Base-by-base conservation (phyloP, 495 filamentous ascomycete species). In the Cryomyces minteri region DNA sequence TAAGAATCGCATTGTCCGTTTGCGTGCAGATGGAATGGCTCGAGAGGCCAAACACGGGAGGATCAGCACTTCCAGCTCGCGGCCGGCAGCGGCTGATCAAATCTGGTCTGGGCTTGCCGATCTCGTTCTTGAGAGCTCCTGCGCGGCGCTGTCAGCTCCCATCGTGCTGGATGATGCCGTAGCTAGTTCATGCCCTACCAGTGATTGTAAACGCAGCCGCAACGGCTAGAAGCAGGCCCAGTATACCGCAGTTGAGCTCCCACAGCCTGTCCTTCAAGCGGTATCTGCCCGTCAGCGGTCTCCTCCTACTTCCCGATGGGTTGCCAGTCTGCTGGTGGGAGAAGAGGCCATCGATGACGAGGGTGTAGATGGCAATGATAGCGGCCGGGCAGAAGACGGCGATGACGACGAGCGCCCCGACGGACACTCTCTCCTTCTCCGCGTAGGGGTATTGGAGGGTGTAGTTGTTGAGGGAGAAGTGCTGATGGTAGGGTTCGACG, bases 101-200 rank as follows among this genome's bases (percentile, higher is more conserved):
- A 66, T 93, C 85, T 0, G 85, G 85, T 48, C 85, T 64, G 7
- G 85, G 85, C 57, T 90, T 92, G 34, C 85, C 85, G 50, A 81
- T 84, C 2, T 83, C 69, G 61, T 85, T 90, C 67, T 93, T 93
- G 62, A 93, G 72, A 9, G 74, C 79, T 39, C 82, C 54, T 56
- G 34, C 5, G 11, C 7, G 18, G 18, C 18, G n/a, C 9, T 5
- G 31, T 54, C 34, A 37, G 34, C 34, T 9, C 34, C 18, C 18
- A 25, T n/a, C 1, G 18, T 25, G 18, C 18, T 25, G 18, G 18
- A 25, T 25, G 18, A 25, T 25, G 18, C 18, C 18, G 2, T 37
- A 9, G 34, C 34, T 9, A 12, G 34, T 3, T 41, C 9, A 10
- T 10, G 11, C 8, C 48, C 33, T 55, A 51, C 54, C 80, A 4